phyloP scores from a whole-genome alignment of 192 early-diverging fungal genomes.

The Mortierella antarctica region DNA sequence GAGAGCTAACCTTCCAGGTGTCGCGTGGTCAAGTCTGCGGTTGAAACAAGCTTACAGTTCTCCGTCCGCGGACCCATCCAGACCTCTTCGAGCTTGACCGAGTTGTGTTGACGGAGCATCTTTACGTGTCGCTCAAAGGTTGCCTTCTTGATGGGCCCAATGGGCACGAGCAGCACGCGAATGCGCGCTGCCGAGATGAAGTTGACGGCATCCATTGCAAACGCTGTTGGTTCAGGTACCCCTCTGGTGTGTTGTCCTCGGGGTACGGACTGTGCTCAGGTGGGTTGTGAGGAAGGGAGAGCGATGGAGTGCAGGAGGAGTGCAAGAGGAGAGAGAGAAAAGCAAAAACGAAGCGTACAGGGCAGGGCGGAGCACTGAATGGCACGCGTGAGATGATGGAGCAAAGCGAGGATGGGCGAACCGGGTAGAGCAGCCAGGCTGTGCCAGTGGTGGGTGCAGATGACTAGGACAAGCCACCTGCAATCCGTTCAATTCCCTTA shows the following conservation, averaged over 20 bases:
- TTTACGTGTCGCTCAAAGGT: conserved; percentile 75
- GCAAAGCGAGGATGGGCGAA: neutral
- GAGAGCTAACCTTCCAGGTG: neutral
- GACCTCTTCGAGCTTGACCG: conserved; percentile 75
- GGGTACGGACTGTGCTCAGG: neutral
- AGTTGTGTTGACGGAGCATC: conserved; percentile 69
- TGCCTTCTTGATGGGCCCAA: conserved; percentile 69
- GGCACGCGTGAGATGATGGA: neutral
- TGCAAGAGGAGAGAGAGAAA: neutral
- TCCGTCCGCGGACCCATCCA: conserved; percentile 68
- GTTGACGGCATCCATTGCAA: conserved; percentile 57
- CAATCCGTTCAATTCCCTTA: no score
- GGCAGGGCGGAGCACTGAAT: no score
- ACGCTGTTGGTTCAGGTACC: neutral
- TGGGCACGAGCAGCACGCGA: conserved; percentile 77
- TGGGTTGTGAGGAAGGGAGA: neutral
- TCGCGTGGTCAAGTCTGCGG: neutral
- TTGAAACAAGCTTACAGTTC: conserved; percentile 34
- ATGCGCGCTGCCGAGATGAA: conserved; percentile 66
- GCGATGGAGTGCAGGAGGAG: neutral
- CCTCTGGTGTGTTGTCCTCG: neutral
- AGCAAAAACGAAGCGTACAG: neutral
- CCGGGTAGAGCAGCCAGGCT: no score
- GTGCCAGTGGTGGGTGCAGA: no score
- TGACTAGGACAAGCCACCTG: no score